Evolutionary conservation across 2,329 filamentous ascomycete genomes (phyloP).

Genomic region (Trichoderma polysporum): DNA sequence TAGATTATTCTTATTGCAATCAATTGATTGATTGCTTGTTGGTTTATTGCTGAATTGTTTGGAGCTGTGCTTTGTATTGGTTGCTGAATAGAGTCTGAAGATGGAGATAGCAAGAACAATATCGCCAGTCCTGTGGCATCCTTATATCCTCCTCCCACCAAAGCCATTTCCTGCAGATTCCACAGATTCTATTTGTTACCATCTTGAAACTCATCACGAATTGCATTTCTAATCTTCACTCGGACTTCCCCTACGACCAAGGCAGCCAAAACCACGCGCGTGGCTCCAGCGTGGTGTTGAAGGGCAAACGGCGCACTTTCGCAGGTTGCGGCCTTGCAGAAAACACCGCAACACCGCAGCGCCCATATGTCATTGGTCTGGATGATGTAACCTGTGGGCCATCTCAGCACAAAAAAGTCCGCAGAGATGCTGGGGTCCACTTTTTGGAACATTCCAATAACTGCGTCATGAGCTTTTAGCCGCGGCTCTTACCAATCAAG

Average conservation of each 20-base stretch:
- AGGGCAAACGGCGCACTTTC: not conserved
- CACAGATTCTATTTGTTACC: not conserved
- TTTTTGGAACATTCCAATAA: not conserved
- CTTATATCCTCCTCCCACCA: constrained; percentile 7
- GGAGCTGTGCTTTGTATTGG: not conserved
- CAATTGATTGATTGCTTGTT: not conserved
- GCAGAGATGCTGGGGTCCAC: not conserved
- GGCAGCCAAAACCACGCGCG: not conserved
- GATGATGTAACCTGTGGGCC: not conserved
- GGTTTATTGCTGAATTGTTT: not conserved
- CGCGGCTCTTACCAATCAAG: not conserved
- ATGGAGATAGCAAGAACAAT: not conserved
- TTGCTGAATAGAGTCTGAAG: not conserved
- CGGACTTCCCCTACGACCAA: not conserved
- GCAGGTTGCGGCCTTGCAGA: not conserved
- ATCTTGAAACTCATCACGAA: not conserved
- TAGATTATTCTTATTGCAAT: not conserved
- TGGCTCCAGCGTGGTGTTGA: not conserved
- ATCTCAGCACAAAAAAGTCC: not conserved
- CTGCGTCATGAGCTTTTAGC: not conserved
- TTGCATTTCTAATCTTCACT: not conserved
- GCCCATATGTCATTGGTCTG: not conserved
- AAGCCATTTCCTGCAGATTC: not conserved
- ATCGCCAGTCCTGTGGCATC: not conserved
- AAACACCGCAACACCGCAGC: constrained; percentile 7